These are phyloP conservation scores for Calocera viscosa DNA, from an alignment of 768 basidiomycete genomes.

Conservation along the genomic window DNA sequence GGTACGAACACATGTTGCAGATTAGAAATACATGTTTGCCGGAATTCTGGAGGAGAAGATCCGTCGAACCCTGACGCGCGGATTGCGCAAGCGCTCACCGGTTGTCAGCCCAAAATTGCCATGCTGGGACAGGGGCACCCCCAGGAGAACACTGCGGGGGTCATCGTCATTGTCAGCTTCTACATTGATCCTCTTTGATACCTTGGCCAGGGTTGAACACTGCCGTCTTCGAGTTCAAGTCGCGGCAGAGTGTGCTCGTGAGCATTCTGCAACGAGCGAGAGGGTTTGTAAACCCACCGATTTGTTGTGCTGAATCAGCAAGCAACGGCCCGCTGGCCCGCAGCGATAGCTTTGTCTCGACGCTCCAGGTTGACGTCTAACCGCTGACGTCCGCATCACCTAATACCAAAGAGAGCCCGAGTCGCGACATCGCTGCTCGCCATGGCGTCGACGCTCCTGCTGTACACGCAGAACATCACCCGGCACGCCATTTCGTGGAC, in stretches of 20 bases:
- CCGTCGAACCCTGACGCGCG: neutral
- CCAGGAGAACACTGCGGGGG: neutral
- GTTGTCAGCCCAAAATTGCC: neutral
- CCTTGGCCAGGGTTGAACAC: neutral
- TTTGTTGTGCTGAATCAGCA: conserved; percentile 6
- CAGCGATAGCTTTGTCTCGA: neutral
- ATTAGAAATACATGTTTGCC: neutral
- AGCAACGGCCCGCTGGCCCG: neutral
- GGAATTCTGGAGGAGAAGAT: neutral
- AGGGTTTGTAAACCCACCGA: neutral
- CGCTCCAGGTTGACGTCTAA: neutral
- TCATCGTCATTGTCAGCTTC: conserved; percentile 7
- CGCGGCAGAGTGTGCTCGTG: neutral
- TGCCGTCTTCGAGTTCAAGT: neutral
- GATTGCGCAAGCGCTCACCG: neutral
- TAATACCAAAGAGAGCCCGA: neutral
- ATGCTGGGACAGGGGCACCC: neutral
- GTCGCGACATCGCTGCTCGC: neutral
- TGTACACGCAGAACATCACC: conserved; percentile 17
- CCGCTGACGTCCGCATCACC: neutral
- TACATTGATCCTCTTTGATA: neutral
- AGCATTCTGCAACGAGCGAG: neutral
- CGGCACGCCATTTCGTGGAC: conserved; percentile 17
- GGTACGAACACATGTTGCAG: neutral
- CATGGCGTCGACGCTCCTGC: conserved; percentile 9